These are phyloP conservation scores for Mariannaea elegans DNA, from an alignment of 2,329 filamentous ascomycete species.

Conservation along the genomic window DNA sequence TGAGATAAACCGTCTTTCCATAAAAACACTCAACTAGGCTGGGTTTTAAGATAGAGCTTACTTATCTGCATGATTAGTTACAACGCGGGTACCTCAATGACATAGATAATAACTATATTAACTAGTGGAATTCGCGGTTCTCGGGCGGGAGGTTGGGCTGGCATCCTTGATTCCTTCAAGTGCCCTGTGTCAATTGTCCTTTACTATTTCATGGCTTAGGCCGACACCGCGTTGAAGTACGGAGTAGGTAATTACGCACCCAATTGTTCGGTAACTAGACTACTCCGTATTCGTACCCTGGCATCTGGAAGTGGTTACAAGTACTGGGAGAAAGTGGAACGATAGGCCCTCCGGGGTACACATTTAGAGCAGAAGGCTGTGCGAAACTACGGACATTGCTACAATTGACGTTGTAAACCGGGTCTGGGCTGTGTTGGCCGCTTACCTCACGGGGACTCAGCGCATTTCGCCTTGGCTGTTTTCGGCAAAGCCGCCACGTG, in stretches of 20 bases:
- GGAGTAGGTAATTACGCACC: no score
- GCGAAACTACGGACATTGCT: background rate
- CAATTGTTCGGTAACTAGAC: no score
- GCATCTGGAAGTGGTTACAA: background rate
- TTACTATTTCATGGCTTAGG: no score
- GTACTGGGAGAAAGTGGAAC: conserved; percentile 1
- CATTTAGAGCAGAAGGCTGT: conserved; percentile 3
- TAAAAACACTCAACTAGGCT: no score
- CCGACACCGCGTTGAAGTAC: no score
- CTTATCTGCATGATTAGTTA: no score
- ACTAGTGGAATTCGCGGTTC: background rate
- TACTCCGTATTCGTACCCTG: no score
- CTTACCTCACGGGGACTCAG: background rate
- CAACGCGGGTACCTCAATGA: no score
- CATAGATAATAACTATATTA: no score
- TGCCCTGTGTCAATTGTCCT: conserved; percentile 3
- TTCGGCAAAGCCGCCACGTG: conserved; percentile 15
- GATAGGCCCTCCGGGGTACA: no score
- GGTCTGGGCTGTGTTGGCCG: conserved; percentile 3
- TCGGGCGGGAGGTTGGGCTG: background rate
- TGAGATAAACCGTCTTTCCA: no score
- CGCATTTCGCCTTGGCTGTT: background rate
- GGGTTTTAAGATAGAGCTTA: no score
- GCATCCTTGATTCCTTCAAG: background rate
- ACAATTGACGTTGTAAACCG: conserved; percentile 1